Evolutionary conservation across 139 green algal genomes (phyloP).

Genomic region (Chlorella sp.): DNA sequence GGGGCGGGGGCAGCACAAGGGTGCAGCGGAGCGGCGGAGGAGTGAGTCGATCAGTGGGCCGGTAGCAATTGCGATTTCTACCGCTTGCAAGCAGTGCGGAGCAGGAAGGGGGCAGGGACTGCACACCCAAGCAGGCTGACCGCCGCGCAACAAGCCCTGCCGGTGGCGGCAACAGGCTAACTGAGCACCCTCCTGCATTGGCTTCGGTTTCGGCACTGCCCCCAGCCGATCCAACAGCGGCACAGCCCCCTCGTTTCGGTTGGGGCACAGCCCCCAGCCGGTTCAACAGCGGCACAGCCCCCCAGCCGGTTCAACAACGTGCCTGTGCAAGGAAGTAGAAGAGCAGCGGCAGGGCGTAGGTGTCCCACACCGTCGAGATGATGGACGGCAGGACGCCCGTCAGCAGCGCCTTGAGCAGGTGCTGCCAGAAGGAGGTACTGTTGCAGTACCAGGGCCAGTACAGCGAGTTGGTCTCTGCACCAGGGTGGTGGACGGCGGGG

Average conservation of each 20-base stretch:
- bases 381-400: constrained; percentile 10
- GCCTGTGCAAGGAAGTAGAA: constrained; percentile 16
- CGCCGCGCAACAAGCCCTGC: too few species aligned
- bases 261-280: too few species aligned
- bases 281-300: too few species aligned
- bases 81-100: neutral
- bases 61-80: too few species aligned
- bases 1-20: neutral
- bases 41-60: neutral
- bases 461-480: constrained; percentile 25
- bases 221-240: too few species aligned
- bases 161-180: too few species aligned
- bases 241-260: too few species aligned
- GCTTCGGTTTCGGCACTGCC: too few species aligned
- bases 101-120: neutral
- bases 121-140: too few species aligned
- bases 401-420: constrained; percentile 3
- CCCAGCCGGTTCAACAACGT: neutral
- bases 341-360: constrained; percentile 19
- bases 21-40: neutral
- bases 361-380: constrained; percentile 16
- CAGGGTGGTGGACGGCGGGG: neutral
- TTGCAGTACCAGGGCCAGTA: constrained; percentile 31
- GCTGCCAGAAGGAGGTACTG: neutral
- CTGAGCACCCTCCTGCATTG: too few species aligned